phyloP scores from a whole-genome alignment of 2,329 filamentous ascomycete genomes.

The Domatiomyces globalis region DNA sequence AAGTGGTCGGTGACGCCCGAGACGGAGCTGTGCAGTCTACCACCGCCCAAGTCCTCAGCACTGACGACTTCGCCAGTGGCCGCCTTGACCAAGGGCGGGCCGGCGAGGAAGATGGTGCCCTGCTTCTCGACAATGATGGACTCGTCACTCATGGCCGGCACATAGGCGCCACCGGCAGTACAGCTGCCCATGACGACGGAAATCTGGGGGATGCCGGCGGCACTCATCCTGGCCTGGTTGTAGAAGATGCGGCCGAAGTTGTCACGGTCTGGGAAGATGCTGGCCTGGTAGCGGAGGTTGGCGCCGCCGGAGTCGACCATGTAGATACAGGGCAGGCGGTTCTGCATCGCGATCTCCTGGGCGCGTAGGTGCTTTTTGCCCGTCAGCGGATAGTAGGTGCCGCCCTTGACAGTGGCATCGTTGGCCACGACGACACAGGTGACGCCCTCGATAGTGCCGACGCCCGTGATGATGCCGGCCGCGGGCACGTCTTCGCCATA shows the following conservation, averaged over 20 bases:
- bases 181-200: slow-evolving; percentile 95
- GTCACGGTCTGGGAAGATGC: slow-evolving; percentile 88
- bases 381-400: slow-evolving; percentile 92
- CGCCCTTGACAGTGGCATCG: slow-evolving; percentile 93
- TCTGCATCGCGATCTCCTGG: slow-evolving; percentile 80
- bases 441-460: slow-evolving; percentile 80
- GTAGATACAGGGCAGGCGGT: slow-evolving; percentile 74
- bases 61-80: slow-evolving; percentile 86
- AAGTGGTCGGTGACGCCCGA: slow-evolving; percentile 93
- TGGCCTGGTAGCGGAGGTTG: slow-evolving; percentile 85
- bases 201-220: slow-evolving; percentile 78
- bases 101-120: slow-evolving; percentile 94
- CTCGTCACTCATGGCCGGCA: slow-evolving; percentile 95
- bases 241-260: slow-evolving; percentile 97
- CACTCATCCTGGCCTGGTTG: slow-evolving; percentile 91
- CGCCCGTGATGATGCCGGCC: slow-evolving; percentile 81
- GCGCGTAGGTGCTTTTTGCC: slow-evolving; percentile 94
- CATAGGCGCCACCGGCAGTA: slow-evolving; percentile 89
- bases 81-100: slow-evolving; percentile 86
- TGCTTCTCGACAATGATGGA: slow-evolving; percentile 91
- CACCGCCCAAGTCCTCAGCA: slow-evolving; percentile 81
- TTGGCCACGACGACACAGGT: slow-evolving; percentile 89
- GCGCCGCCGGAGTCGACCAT: slow-evolving; percentile 91
- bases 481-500: slow-evolving; percentile 84
- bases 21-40: slow-evolving; percentile 74